phyloP scores from a whole-genome alignment of 805 yeast genomes.

The Suhomyces pyralidae region DNA sequence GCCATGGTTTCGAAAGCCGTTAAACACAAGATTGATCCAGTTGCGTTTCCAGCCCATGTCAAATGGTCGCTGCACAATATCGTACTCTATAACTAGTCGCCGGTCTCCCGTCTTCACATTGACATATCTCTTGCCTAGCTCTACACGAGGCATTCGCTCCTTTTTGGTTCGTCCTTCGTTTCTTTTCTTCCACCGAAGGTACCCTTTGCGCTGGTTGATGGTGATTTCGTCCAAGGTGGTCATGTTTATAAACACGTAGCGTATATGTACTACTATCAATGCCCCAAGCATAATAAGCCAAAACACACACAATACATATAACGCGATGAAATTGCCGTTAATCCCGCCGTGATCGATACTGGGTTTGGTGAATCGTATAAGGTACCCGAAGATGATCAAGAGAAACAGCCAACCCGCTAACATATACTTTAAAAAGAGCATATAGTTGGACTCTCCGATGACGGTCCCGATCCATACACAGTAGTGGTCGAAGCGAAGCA shows the following conservation, averaged over 20 bases:
- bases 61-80: slow-evolving; percentile 31
- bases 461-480: slow-evolving; percentile 75
- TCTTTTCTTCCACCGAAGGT: slow-evolving; percentile 21
- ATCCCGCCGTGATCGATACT: slow-evolving; percentile 22
- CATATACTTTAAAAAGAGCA: slow-evolving; percentile 54
- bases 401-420: slow-evolving; percentile 34
- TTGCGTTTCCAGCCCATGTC: slow-evolving; percentile 37
- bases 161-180: slow-evolving; percentile 7
- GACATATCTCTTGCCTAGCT: slow-evolving; percentile 41
- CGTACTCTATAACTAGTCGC: slow-evolving; percentile 36
- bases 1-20: slow-evolving; percentile 22
- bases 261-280: slow-evolving; percentile 41
- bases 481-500: slow-evolving; percentile 78
- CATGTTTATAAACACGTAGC: slow-evolving; percentile 45
- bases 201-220: slow-evolving; percentile 26
- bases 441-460: slow-evolving; percentile 66
- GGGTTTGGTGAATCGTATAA: slow-evolving; percentile 20
- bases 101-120: slow-evolving; percentile 31
- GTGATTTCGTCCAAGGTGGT: slow-evolving; percentile 61
- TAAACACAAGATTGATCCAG: slow-evolving; percentile 31
- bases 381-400: slow-evolving; percentile 24
- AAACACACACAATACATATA: slow-evolving; percentile 43
- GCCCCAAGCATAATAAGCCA: slow-evolving; percentile 46
- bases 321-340: slow-evolving; percentile 49
- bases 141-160: slow-evolving; percentile 20